A percentile compares a stretch with the other conserved stretches of the same genome.
Evolutionary conservation across 2,329 filamentous ascomycete species (phyloP).

Genomic region (Ilyonectria sp.): DNA sequence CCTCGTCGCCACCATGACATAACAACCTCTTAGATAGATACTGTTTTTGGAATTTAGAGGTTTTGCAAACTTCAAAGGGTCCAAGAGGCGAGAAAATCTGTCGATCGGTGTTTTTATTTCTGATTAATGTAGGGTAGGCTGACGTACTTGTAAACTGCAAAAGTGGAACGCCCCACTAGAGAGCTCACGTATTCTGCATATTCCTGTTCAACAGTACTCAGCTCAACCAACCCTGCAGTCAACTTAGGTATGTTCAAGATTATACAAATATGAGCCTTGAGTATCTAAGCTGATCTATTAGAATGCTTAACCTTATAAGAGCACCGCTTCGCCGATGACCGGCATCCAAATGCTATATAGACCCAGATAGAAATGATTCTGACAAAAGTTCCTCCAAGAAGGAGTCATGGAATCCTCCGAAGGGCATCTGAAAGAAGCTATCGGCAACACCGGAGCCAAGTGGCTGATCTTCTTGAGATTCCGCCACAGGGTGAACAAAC

Average conservation of each 20-base stretch:
- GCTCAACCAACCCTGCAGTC: background rate
- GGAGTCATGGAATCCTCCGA: constrained; percentile 36
- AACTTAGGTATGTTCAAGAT: too few relatives aligned
- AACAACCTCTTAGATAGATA: too few relatives aligned
- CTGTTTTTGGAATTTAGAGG: too few relatives aligned
- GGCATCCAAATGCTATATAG: background rate
- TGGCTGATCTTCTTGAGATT: constrained; percentile 9
- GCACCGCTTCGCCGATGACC: background rate
- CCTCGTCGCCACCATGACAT: too few relatives aligned
- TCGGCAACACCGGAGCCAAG: background rate
- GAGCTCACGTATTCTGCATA: too few relatives aligned
- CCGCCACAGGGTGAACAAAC: constrained; percentile 41
- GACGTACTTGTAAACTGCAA: too few relatives aligned
- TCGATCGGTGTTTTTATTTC: too few relatives aligned
- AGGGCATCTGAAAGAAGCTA: constrained; percentile 28
- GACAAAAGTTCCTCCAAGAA: constrained; percentile 45
- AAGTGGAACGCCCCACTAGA: too few relatives aligned
- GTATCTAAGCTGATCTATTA: background rate
- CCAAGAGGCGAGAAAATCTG: too few relatives aligned
- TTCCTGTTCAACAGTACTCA: background rate
- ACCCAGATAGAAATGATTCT: constrained; percentile 32
- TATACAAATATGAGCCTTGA: background rate
- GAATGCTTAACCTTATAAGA: background rate
- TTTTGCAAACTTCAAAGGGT: too few relatives aligned
- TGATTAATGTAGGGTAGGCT: too few relatives aligned